Percentiles rank a stretch among this genome's conserved stretches.
These are phyloP conservation scores for Albizia julibrissin DNA, from an alignment of 306 rosid species.

Conservation along the genomic window DNA sequence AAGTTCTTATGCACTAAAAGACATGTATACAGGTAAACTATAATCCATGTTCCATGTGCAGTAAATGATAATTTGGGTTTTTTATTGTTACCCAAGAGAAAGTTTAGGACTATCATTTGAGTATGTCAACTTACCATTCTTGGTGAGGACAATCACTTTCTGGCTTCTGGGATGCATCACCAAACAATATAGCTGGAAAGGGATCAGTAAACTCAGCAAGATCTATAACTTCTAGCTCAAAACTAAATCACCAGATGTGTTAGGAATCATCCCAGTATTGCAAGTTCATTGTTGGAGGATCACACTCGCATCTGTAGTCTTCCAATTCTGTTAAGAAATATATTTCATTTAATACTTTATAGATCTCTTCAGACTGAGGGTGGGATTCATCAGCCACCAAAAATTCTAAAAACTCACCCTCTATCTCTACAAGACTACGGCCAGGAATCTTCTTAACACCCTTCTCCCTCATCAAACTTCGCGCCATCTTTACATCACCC, in stretches of 20 bases:
- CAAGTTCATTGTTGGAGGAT: neutral
- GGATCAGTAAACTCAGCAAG: neutral
- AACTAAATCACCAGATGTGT: neutral
- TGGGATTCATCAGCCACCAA: conserved; percentile 77
- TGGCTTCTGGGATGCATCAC: neutral
- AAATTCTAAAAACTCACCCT: conserved; percentile 61
- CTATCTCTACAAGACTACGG: conserved; percentile 66
- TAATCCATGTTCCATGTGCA: neutral
- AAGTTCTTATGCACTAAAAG: neutral
- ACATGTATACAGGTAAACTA: neutral
- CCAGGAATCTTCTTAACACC: conserved; percentile 82
- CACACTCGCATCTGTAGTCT: conserved; percentile 18
- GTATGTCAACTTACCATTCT: neutral
- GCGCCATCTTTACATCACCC: conserved; percentile 64
- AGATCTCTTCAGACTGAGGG: conserved; percentile 63
- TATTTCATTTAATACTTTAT: conserved; percentile 44
- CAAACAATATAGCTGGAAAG: neutral
- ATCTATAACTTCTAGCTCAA: neutral
- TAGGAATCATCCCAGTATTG: neutral
- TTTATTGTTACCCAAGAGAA: neutral
- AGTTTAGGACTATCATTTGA: neutral
- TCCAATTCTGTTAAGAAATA: conserved; percentile 47
- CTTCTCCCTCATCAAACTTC: conserved; percentile 74
- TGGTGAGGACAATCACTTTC: neutral
- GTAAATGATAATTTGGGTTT: neutral